A percentile compares a stretch with the other conserved stretches of the same genome.
Evolutionary conservation across 352 stramenopile species (phyloP).

Genomic region (Phytophthora constricta): DNA sequence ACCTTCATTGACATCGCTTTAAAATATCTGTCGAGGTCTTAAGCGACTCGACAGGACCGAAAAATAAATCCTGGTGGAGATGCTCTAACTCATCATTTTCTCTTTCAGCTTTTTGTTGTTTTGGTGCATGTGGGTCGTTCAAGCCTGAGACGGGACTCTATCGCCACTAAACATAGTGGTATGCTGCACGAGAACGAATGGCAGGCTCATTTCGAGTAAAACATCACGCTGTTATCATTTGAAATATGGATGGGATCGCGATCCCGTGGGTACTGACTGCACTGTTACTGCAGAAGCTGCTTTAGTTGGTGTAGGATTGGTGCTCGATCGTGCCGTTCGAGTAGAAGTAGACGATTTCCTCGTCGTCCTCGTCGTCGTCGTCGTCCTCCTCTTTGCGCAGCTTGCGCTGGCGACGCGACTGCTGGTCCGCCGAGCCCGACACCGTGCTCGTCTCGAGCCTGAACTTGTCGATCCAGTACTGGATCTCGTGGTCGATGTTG

Average conservation of each 20-base stretch:
- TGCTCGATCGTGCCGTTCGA: slow-evolving; percentile 18
- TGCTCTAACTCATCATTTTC: too few relatives aligned
- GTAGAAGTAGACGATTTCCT: slow-evolving; percentile 13
- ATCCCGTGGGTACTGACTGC: not conserved
- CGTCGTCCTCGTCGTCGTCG: not conserved
- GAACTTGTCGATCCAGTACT: slow-evolving; percentile 59
- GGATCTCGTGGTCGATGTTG: slow-evolving; percentile 53
- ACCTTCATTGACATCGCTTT: too few relatives aligned
- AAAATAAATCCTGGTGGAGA: too few relatives aligned
- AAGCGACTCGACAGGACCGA: too few relatives aligned
- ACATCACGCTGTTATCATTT: not conserved
- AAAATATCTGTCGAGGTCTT: too few relatives aligned
- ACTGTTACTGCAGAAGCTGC: not conserved
- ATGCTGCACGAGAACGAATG: too few relatives aligned
- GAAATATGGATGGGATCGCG: not conserved
- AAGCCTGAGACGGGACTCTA: too few relatives aligned
- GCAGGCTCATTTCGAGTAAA: not conserved
- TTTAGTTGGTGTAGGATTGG: not conserved
- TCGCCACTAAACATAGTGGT: too few relatives aligned
- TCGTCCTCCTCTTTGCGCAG: not conserved
- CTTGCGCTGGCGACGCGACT: slow-evolving; percentile 1
- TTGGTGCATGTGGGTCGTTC: not conserved
- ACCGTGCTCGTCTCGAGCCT: slow-evolving; percentile 36
- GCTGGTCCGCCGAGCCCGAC: slow-evolving; percentile 22
- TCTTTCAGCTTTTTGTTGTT: too few relatives aligned